These are phyloP conservation scores for Lasiosphaeria ovina DNA, from an alignment of 495 filamentous ascomycete species.

Conservation along the genomic window DNA sequence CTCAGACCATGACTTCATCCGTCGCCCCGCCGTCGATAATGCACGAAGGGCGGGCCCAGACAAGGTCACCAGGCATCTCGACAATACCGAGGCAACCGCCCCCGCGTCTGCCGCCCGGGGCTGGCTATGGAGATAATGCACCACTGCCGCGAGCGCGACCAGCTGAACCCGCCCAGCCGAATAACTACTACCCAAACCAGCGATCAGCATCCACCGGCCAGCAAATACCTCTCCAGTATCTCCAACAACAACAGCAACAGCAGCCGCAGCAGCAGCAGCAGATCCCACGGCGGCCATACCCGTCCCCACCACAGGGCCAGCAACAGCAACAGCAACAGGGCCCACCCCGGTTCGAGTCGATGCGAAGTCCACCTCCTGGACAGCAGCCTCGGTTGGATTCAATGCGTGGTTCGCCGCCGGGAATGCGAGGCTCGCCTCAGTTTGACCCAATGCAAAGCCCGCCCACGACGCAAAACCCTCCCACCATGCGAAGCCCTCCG, in stretches of 20 bases:
- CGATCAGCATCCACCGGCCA: slow-evolving; percentile 47
- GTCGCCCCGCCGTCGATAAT: slow-evolving; percentile 40
- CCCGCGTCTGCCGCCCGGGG: slow-evolving; percentile 56
- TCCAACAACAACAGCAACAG: slow-evolving; percentile 32
- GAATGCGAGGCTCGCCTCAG: neutral
- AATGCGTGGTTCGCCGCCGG: slow-evolving; percentile 42
- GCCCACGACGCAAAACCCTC: too few relatives aligned
- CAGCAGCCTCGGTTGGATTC: slow-evolving; percentile 33
- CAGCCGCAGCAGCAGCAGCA: slow-evolving; percentile 20
- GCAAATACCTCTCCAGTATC: slow-evolving; percentile 37
- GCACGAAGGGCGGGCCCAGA: slow-evolving; percentile 72
- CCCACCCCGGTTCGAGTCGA: slow-evolving; percentile 1
- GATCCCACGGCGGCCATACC: slow-evolving; percentile 19
- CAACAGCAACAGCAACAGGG: slow-evolving; percentile 2
- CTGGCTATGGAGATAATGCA: slow-evolving; percentile 41
- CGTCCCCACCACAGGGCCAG: neutral
- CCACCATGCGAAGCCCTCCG: too few relatives aligned
- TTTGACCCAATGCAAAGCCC: too few relatives aligned
- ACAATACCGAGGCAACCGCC: slow-evolving; percentile 59
- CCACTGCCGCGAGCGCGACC: slow-evolving; percentile 36
- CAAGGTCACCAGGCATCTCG: slow-evolving; percentile 71
- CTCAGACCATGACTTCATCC: slow-evolving; percentile 80
- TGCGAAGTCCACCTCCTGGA: slow-evolving; percentile 12
- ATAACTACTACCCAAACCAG: slow-evolving; percentile 58
- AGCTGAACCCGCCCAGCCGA: slow-evolving; percentile 43